Conservation (phyloP, 768 basidiomycete genomes). For the Neoboletus magnificus region DNA sequence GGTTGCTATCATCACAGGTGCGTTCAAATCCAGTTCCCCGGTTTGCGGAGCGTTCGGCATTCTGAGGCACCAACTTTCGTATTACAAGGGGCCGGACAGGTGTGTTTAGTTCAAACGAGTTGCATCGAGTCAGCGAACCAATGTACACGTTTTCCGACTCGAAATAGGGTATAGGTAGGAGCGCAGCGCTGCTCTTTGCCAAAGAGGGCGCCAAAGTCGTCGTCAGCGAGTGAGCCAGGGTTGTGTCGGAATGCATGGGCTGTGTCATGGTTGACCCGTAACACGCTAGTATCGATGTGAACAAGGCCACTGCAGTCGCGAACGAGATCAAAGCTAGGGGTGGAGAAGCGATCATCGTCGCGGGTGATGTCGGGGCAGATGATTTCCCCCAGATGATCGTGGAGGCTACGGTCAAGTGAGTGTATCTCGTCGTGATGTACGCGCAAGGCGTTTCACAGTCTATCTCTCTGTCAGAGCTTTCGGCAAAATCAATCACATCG, state of each 20-base stretch:
- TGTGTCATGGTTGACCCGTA: conserved; percentile 2
- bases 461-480: conserved; percentile 50
- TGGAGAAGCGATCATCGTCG: conserved; percentile 70
- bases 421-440: conserved; percentile 25
- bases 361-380: conserved; percentile 79
- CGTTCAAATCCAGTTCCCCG: conserved; percentile 17
- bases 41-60: neutral
- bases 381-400: conserved; percentile 80
- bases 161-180: conserved; percentile 70
- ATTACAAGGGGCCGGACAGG: conserved; percentile 71
- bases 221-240: conserved; percentile 64
- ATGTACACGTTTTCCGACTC: too few species aligned
- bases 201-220: conserved; percentile 87
- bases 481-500: conserved; percentile 83
- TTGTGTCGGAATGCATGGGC: neutral
- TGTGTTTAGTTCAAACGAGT: conserved; percentile 23
- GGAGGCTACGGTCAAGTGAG: conserved; percentile 71
- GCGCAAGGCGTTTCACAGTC: neutral
- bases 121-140: neutral
- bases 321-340: conserved; percentile 71
- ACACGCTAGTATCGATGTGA: conserved; percentile 60
- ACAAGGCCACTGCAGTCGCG: conserved; percentile 61
- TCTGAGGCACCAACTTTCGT: neutral
- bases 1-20: conserved; percentile 84
- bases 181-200: conserved; percentile 72